Evolutionary conservation across 768 basidiomycete genomes (phyloP), one percentile per base, ranked within the genome.

Genomic region (Floccularia luteovirens): DNA sequence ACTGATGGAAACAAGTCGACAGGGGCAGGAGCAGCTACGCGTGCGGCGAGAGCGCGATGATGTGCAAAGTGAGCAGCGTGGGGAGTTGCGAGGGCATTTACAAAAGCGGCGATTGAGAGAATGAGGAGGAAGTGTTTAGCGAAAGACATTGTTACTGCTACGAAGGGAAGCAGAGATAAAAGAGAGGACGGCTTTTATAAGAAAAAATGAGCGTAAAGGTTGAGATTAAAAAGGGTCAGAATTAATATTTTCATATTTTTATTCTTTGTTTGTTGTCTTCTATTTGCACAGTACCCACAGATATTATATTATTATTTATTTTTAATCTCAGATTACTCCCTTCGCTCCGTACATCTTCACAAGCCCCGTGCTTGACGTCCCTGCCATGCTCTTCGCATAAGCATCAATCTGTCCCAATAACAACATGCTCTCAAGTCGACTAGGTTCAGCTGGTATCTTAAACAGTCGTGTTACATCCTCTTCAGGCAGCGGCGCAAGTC

Each of bases 371-470:
- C 71, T 69, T 17, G 78, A 71, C 38, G 72, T 72, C 44, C 73
- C 72, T 38, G 75, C 86, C 46, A 94, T 64, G 41, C 74, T 83
- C 70, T 81, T 85, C 24, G 82, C 85, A 49, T 87, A 80, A 5
- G 77, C 86, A 60, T 94, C 91, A 46, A 93, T 77, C 65, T 90
- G 88, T 10, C 90, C 92, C 28, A 92, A 66, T 42, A 92, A 50
- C 57, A 93, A 58, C 77, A 90, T 69, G 59, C 88, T 83, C 51
- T 94, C 91, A 47, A 96, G 60, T 43, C 91, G 76, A 57, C 79
- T 90, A 17, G 92, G 92, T 54, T 94, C 92, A 16, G 78, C 66
- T 5, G 90, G 87, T 25, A 91, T 86, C 65, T 85, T 90, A 70
- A 90, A 91, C 55, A 91, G 54, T 46, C 90, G 72, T 52, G 75